Evolutionary conservation across 176 grass and related monocot species (phyloP).

Genomic region (Musa itinerans): DNA sequence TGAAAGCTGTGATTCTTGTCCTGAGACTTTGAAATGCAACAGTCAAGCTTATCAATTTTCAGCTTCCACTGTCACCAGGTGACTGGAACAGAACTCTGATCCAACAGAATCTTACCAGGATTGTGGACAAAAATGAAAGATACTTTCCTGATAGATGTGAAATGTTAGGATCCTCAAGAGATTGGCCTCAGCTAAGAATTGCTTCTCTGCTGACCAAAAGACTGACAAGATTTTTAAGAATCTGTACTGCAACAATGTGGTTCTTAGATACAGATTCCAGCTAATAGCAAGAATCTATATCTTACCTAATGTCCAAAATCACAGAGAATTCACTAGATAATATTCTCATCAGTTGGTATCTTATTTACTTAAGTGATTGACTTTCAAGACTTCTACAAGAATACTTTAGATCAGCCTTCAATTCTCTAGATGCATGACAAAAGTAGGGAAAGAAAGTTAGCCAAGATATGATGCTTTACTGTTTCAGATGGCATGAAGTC

Average conservation of each 20-base stretch:
- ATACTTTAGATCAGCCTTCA: too few relatives aligned
- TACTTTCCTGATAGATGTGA: not conserved
- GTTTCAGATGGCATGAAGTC: not conserved
- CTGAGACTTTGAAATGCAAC: not conserved
- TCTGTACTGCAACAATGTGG: not conserved
- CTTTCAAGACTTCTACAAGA: too few relatives aligned
- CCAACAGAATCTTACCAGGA: not conserved
- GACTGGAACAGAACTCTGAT: not conserved
- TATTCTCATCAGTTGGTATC: not conserved
- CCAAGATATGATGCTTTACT: not conserved
- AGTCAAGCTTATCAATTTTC: not conserved
- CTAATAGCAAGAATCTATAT: not conserved
- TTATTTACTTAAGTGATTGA: not conserved
- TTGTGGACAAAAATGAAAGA: not conserved
- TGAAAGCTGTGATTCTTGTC: not conserved
- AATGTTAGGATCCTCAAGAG: not conserved
- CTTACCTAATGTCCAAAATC: not conserved
- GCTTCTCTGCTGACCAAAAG: not conserved
- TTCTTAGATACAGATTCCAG: not conserved
- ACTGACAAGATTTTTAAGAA: not conserved
- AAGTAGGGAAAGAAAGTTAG: not conserved
- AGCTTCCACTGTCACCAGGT: not conserved
- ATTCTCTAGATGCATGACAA: too few relatives aligned
- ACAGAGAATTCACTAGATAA: not conserved
- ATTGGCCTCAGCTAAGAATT: not conserved